Evolutionary conservation across 2,329 filamentous ascomycete species (phyloP), one percentile per base, ranked within the genome.

Genomic region (Apiospora koreana): DNA sequence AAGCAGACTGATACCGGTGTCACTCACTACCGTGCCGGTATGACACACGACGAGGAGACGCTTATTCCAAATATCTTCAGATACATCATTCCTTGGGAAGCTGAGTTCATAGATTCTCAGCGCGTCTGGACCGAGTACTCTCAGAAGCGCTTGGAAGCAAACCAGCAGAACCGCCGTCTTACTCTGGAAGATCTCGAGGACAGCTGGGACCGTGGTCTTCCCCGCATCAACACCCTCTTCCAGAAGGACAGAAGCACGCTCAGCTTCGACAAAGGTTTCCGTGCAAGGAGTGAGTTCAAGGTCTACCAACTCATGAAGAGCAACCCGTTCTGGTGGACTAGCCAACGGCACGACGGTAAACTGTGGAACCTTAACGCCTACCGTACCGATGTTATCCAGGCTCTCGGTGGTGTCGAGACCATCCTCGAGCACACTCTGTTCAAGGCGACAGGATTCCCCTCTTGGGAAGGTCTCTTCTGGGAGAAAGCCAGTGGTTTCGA

Each of bases 271-370:
- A 99, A 99, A 83, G 96, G 96, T 69, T 99, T 98, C 91, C 92
- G 96, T 75, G 91, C 95, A 18, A 89, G 96, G 69, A 94, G 95
- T 14, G 96, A 99, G 80, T 99, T 99, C 86, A 99, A 99, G 86
- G 91, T 96, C 41, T 99, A 98, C 79, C 95, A 98, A 81, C 86
- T 98, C 72, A 98, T 99, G 95, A 98, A 97, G 89, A 97, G 93
- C 83, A 98, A 98, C 79, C 96, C 96, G 0, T 98, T 98, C 86
- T 98, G 95, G 94, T 99, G 96, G 96, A 99, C 96, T 4, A 97
- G 93, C 77, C 95, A 98, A 81, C 88, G 96, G 48, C 97, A 99
- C 77, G 96, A 99, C 77, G 96, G 96, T 79, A 98, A 98, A 79
- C 82, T 99, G 5, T 99, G 96, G 96, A 98, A 98, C 74, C 81